Evolutionary conservation across 306 rosid genomes (phyloP).

Genomic region (Mimosa bimucronata): DNA sequence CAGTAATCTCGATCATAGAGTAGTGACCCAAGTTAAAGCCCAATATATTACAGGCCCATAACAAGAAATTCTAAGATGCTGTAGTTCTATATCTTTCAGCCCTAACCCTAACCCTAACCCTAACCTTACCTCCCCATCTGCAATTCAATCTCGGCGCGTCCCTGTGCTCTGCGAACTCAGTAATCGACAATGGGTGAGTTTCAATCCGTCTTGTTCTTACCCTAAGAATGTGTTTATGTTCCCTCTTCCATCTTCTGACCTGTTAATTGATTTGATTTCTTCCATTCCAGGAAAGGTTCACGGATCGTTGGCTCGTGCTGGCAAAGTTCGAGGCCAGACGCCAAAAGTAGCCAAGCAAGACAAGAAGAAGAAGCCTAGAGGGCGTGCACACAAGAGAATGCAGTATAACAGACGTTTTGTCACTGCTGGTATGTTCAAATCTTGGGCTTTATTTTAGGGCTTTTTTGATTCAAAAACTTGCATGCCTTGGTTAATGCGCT

Average conservation of each 20-base stretch:
- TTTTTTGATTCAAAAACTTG: neutral
- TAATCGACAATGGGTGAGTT: neutral
- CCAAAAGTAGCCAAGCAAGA: constrained; percentile 4
- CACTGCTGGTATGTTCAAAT: neutral
- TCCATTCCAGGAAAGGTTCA: neutral
- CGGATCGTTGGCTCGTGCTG: neutral
- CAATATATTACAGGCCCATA: neutral
- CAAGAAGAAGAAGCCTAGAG: neutral
- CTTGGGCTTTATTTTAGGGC: neutral
- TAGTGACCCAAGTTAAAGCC: neutral
- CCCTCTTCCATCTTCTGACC: neutral
- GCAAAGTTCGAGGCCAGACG: neutral
- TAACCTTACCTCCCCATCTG: neutral
- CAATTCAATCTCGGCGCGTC: neutral
- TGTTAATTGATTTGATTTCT: neutral
- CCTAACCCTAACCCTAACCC: neutral
- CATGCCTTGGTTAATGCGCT: neutral
- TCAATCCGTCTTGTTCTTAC: neutral
- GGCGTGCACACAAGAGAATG: neutral
- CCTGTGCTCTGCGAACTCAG: neutral
- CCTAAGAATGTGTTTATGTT: neutral
- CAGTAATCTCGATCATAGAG: too few relatives aligned
- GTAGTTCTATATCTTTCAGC: neutral
- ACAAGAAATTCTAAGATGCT: neutral
- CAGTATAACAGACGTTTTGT: constrained; percentile 2